Evolutionary conservation across 352 stramenopile genomes (phyloP).

Genomic region (Globisporangium uncinulatum): DNA sequence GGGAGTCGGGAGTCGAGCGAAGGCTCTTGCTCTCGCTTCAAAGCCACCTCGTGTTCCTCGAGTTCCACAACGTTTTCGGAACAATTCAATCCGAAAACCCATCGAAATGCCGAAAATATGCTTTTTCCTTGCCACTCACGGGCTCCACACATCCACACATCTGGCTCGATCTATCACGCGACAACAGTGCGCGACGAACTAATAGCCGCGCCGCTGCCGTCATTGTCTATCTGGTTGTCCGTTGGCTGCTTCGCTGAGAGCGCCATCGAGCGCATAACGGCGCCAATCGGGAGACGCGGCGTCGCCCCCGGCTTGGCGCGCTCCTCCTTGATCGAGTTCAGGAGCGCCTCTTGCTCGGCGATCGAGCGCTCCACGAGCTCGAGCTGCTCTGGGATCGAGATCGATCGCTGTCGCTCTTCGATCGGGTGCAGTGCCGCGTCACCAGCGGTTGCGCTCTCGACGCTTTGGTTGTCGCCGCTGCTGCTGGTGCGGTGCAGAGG

Average conservation of each 20-base stretch:
- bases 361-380: slow-evolving; percentile 57
- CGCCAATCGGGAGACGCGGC: slow-evolving; percentile 15
- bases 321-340: slow-evolving; percentile 54
- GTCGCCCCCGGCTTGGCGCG: slow-evolving; percentile 26
- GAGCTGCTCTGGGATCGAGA: slow-evolving; percentile 46
- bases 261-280: slow-evolving; percentile 12
- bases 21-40: too few relatives aligned
- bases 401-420: slow-evolving; percentile 25
- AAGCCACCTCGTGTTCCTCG: too few relatives aligned
- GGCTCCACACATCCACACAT: too few relatives aligned
- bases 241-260: slow-evolving; percentile 2
- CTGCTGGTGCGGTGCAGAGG: not conserved
- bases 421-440: slow-evolving; percentile 8
- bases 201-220: too few relatives aligned
- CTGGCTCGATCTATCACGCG: too few relatives aligned
- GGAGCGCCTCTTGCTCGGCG: slow-evolving; percentile 52
- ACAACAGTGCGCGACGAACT: too few relatives aligned
- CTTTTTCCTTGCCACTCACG: too few relatives aligned
- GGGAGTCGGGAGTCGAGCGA: too few relatives aligned
- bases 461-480: not conserved
- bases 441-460: not conserved
- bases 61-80: too few relatives aligned
- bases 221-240: too few relatives aligned
- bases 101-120: too few relatives aligned
- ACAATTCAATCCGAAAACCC: too few relatives aligned